Evolutionary conservation across 208 protist genomes (phyloP), one percentile per base, ranked within the genome.

Genomic region (Trypanosoma theileri): DNA sequence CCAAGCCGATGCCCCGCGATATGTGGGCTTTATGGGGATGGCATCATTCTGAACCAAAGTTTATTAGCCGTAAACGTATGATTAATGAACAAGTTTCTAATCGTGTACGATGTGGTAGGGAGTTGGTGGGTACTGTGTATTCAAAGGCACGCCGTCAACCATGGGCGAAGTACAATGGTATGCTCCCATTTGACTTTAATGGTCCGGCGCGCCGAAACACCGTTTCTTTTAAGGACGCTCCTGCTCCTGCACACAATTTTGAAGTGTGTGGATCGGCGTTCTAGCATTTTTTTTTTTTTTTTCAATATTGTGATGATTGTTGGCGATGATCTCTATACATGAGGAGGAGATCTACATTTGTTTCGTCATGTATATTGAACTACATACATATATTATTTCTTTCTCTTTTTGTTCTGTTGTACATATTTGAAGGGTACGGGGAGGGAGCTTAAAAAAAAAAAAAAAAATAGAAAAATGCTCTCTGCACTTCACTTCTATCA

Each of bases 21-120:
- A 93, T 95, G 88, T 96, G 85, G 83, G 89, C 89, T 1, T 40
- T 93, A 1, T 95, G 88, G 86, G 92, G 92, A 22, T 96, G 92
- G 89, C 86, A 95, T 65, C 75, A 81, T 24, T 85, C 73, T 48
- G 92, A 96, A 69, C 28, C 77, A 42, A 96, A 96, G 79, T 95
- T 93, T 69, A 73, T 87, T 51, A 93, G 85, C 55, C 78, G 89
- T 1, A 58, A 78, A 19, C 65, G 72, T 12, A 72, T 88, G 68
- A 82, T 96, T 24, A 61, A 63, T 59, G 75, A 93, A 55, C 82
- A 94, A 67, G 84, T 90, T 24, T 79, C 76, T 0, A 78, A 75
- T 26, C 87, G 88, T 26, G 80, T 91, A 45, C 73, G 84, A 42
- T 76, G 80, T 24, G 89, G 89, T 1, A 66, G 67, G 51, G 81